Percentiles rank a stretch among this genome's conserved stretches.
These are phyloP conservation scores for Tricholoma bakamatsutake DNA, from an alignment of 768 basidiomycete species.

Conservation along the genomic window DNA sequence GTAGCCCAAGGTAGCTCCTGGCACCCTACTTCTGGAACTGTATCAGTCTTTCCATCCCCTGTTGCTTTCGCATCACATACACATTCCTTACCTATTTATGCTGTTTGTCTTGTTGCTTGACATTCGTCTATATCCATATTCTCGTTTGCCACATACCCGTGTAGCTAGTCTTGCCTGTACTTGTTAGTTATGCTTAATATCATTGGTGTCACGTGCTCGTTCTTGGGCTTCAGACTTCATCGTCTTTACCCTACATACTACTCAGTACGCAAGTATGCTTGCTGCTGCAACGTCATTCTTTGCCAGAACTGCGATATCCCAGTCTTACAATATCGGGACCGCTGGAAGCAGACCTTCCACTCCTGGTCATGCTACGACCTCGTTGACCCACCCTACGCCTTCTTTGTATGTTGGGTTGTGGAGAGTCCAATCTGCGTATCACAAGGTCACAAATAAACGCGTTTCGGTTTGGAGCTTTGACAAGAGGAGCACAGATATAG, in stretches of 20 bases:
- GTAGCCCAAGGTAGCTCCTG: not conserved
- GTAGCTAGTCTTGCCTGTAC: not conserved
- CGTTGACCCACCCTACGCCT: slow-evolving; percentile 35
- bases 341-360: slow-evolving; percentile 44
- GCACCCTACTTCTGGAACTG: not conserved
- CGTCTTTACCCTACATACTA: too few relatives aligned
- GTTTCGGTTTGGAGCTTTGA: slow-evolving; percentile 94
- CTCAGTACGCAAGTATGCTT: slow-evolving; percentile 41
- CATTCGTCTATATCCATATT: not conserved
- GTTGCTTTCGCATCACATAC: not conserved
- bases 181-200: not conserved
- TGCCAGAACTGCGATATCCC: slow-evolving; percentile 71
- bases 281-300: slow-evolving; percentile 84
- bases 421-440: slow-evolving; percentile 81
- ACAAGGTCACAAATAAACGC: slow-evolving; percentile 85
- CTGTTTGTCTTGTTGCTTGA: not conserved
- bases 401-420: slow-evolving; percentile 77
- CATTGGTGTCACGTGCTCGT: not conserved
- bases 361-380: slow-evolving; percentile 32
- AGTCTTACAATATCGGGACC: slow-evolving; percentile 66
- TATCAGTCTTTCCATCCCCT: not conserved
- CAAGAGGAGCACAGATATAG: slow-evolving; percentile 71
- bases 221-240: not conserved
- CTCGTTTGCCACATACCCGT: not conserved
- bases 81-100: not conserved